Base-by-base conservation (phyloP, 768 basidiomycete genomes). In the Fomitopsis serialis region DNA sequence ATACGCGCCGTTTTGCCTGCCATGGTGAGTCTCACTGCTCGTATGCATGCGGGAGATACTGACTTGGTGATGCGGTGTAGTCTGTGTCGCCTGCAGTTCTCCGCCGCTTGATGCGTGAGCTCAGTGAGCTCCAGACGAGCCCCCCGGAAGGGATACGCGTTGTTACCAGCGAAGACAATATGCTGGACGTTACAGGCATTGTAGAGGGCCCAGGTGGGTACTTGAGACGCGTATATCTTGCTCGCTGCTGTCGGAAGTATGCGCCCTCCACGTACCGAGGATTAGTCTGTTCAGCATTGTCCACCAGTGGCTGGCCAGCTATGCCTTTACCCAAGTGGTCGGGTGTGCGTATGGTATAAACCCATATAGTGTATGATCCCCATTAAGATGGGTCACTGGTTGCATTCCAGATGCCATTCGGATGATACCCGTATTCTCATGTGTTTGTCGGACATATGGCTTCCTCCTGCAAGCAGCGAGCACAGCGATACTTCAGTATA, bases 131-230 rank as follows among this genome's bases (percentile, higher is more conserved):
- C 54, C 83, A 85, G 69, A 86, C 78, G 56, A 85, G 75, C 57
- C 94, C 94, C 34, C 89, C 89, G 12, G 94, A 97, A 63, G 94
- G 93, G n/a, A 92, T 97, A 65, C 84, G 94, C 61, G 78, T 97
- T 25, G 80, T 86, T 52, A 82, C 87, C 2, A 87, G 76, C 56
- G 94, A 97, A 48, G 90, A 95, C 63, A 90, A 96, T 63, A 84
- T 96, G 73, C 72, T 93, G 21, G 87, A 92, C 65, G 78, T 98
- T 37, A 87, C 83, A 1, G 94, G 93, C 1, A 84, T 93, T 49
- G 90, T 98, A 17, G 80, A 92, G 63, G 94, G 94, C 0, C 94
- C 94, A 56, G 90, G 93, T 94, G 58, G 64, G 87, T 70, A 2
- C 42, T 43, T 15, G 25, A n/a, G 37, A n/a, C 37, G 19, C 22